Evolutionary conservation across 257 asterid species (phyloP), one percentile per base, ranked within the genome.

Genomic region (Gentiana straminea): DNA sequence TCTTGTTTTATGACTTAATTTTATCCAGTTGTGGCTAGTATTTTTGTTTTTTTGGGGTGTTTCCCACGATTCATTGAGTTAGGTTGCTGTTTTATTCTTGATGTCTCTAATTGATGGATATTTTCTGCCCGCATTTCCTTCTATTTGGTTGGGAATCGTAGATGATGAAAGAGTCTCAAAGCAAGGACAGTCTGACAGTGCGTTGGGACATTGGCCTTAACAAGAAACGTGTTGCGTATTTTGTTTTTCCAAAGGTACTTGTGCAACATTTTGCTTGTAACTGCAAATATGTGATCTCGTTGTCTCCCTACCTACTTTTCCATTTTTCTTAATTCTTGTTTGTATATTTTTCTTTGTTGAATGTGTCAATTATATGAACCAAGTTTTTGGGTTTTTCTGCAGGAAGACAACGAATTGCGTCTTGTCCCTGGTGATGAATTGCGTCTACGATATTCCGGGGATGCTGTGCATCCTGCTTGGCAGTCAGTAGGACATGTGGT

Each of bases 161-260:
- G 97, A 92, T 88, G 97, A 92, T 92, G 97, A 92, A 92, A 79
- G 99, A 89, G 81, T 89, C 99, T 57, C 97, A 92, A 73, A 92
- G 99, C 84, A 92, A 92, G 79, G 99, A 92, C 68, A 92, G 58
- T 60, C 65, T 92, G 58, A 88, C 89, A 1, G 73, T 92, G 68
- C 91, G 97, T 43, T 92, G 97, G 99, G 99, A 92, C 75, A 68
- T 88, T 60, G 99, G 97, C 57, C 95, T 92, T 66, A 92, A 92
- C 71, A 92, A 92, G 84, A 92, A 92, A 82, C 94, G 95, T 47
- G 66, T 88, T 64, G 99, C 97, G 8, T 92, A 79, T 69, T 92
- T 92, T 71, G 87, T 92, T 60, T 92, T 92, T 70, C 95, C 96
- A 3, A 88, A 92, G 97, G 99, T 89, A 77, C 63, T 12, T 33